Conservation (phyloP, 768 basidiomycete genomes). For the Goffeauzyma gilvescens region DNA sequence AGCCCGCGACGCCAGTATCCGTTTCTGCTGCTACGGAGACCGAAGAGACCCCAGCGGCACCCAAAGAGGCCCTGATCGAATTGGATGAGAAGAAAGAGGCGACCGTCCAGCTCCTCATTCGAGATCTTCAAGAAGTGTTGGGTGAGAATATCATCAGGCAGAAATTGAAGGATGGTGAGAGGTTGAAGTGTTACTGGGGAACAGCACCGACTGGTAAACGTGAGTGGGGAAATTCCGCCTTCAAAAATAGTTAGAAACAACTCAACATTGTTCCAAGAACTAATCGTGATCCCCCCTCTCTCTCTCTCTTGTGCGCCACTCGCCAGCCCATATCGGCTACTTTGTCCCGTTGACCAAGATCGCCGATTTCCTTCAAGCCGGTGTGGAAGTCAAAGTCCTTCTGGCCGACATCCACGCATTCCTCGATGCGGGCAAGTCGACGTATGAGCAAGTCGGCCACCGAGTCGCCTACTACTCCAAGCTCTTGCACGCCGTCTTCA, state of each 20-base stretch:
- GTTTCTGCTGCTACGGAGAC: neutral
- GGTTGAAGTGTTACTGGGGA: slow-evolving; percentile 83
- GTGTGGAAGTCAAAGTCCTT: slow-evolving; percentile 36
- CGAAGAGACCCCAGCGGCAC: neutral
- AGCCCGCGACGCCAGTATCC: neutral
- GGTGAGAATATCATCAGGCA: slow-evolving; percentile 66
- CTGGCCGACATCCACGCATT: slow-evolving; percentile 58
- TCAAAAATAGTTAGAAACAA: no score
- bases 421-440: slow-evolving; percentile 91
- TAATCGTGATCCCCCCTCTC: no score
- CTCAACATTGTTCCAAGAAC: no score
- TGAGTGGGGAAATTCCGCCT: no score
- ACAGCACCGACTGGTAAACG: slow-evolving; percentile 86
- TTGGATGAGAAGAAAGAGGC: slow-evolving; percentile 25
- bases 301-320: no score
- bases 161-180: slow-evolving; percentile 54
- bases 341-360: slow-evolving; percentile 89
- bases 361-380: slow-evolving; percentile 82
- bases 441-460: slow-evolving; percentile 69
- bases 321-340: slow-evolving; percentile 82
- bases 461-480: slow-evolving; percentile 78
- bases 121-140: slow-evolving; percentile 69
- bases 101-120: slow-evolving; percentile 59
- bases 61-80: slow-evolving; percentile 11
- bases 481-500: slow-evolving; percentile 63